Conservation (phyloP, 2,329 filamentous ascomycete genomes). For the Escovopsis sp. region DNA sequence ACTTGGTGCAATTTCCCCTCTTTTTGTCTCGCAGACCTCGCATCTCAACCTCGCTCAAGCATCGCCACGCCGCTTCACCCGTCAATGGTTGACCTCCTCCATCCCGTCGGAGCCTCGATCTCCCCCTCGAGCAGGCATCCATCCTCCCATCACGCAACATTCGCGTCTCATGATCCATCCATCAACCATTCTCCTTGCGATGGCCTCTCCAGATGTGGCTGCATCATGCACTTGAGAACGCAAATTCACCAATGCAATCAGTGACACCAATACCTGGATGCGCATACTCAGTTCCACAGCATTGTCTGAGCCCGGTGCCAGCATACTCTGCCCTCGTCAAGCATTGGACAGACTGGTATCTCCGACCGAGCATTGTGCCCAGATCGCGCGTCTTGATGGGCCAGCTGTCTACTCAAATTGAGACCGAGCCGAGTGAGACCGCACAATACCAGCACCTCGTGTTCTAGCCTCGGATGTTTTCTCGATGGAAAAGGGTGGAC, state of each 20-base stretch:
- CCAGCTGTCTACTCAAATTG: too few species aligned
- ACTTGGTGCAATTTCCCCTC: neutral
- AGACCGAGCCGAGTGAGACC: too few species aligned
- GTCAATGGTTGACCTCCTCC: too few species aligned
- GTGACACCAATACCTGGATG: neutral
- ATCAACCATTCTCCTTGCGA: neutral
- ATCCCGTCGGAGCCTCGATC: neutral
- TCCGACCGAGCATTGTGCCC: neutral
- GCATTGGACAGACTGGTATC: neutral
- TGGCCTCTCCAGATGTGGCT: slow-evolving; percentile 3
- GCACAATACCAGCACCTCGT: too few species aligned
- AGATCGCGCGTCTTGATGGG: too few species aligned
- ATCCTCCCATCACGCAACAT: neutral
- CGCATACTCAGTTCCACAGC: neutral
- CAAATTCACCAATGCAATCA: neutral
- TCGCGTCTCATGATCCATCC: slow-evolving; percentile 2
- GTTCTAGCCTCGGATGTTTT: too few species aligned
- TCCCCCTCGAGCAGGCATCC: neutral
- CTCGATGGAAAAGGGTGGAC: too few species aligned
- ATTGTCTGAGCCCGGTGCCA: slow-evolving; percentile 2
- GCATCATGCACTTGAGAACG: neutral
- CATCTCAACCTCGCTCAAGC: too few species aligned
- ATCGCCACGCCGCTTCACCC: too few species aligned
- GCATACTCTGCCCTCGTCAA: neutral
- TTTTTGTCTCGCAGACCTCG: neutral